Evolutionary conservation across 306 rosid species (phyloP).

Genomic region (Lablab purpureus): DNA sequence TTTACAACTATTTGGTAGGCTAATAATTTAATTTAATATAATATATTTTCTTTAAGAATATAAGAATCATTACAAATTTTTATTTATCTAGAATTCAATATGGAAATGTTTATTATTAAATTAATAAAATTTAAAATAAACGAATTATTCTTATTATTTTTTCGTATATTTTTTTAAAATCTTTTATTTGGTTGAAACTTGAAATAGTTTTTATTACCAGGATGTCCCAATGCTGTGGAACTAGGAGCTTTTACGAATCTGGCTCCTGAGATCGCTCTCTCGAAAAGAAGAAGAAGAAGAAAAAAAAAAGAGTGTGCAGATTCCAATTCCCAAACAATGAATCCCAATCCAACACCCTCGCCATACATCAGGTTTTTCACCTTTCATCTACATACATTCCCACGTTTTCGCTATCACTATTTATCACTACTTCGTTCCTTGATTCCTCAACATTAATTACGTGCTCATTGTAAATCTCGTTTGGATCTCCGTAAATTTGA

Average conservation of each 20-base stretch:
- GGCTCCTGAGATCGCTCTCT: slow-evolving; percentile 39
- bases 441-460: slow-evolving; percentile 13
- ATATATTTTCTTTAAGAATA: too few relatives aligned
- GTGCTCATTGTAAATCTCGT: background rate
- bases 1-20: too few relatives aligned
- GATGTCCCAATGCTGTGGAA: slow-evolving; percentile 27
- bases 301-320: background rate
- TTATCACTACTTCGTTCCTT: background rate
- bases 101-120: too few relatives aligned
- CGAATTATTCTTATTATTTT: too few relatives aligned
- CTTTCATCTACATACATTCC: slow-evolving; percentile 6
- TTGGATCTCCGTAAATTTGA: slow-evolving; percentile 26
- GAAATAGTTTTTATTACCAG: background rate
- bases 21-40: too few relatives aligned
- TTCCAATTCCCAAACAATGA: slow-evolving; percentile 40
- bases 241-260: slow-evolving; percentile 17
- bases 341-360: slow-evolving; percentile 32
- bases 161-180: too few relatives aligned
- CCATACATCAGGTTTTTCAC: slow-evolving; percentile 39
- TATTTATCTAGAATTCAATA: too few relatives aligned
- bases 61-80: too few relatives aligned
- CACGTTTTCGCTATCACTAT: background rate
- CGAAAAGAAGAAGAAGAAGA: background rate
- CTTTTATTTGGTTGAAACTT: background rate
- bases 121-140: too few relatives aligned